Base-by-base conservation (phyloP, 768 basidiomycete genomes). In the Boletus rufocinnamomeus region DNA sequence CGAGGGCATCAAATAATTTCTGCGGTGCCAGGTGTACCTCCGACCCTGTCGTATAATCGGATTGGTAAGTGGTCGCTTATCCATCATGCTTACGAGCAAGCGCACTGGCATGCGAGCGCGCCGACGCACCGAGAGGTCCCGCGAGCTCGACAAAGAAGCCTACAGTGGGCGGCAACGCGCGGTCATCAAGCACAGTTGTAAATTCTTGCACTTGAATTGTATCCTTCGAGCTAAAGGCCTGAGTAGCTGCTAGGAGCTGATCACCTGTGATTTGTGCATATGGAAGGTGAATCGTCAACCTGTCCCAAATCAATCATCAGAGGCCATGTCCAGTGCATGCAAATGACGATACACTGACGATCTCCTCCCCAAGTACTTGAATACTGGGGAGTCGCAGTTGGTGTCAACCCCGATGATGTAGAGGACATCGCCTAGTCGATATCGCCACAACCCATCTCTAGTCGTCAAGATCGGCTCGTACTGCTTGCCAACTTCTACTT, bases 401-500 rank as follows among this genome's bases (percentile, higher is more conserved):
- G 54, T 1, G 21, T 60, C 44, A 41, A 68, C 68, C 11, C 66
- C 69, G 4, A 58, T 17, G 25, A 69, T 54, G 1, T 30, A 41
- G 10, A 69, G n/a, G 5, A 69, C 17, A 23, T 69, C 68, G 2
- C 68, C 62, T 4, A 65, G 50, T 21, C 28, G 57, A 23, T 70
- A 67, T 23, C 66, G 59, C 68, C 68, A 69, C 37, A 69, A 50
- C 1, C 68, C 68, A 17, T 63, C 59, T 27, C 50, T 61, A 1
- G 63, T 69, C 25, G 65, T 69, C 37, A 67, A 23, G 13, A 69
- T 47, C 1, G 63, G 53, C 21, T 69, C 66, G 45, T 70, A 69
- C 1, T 44, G 50, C 25, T 61, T 61, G 6, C 61, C 63, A 10
- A 60, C 53, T 25, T 66, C 49, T n/a, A 62, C 52, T n/a, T 63